Base-by-base conservation (phyloP, 2,329 filamentous ascomycete genomes). In the Thelonectria discophora region DNA sequence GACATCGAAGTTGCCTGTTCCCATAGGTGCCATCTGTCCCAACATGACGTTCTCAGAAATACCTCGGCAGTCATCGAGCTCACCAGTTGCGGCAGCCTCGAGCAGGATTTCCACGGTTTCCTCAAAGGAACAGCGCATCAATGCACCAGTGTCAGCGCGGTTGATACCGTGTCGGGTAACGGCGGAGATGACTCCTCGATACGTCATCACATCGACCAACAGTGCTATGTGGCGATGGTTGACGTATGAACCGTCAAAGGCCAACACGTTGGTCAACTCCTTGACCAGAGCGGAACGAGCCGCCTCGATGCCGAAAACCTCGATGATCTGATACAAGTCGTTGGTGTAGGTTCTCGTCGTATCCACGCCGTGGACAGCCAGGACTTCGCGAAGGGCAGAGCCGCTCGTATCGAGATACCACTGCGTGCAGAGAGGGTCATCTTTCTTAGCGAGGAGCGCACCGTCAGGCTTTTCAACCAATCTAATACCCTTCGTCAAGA, bases 41-140 rank as follows among this genome's bases (percentile, higher is more conserved):
- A 99, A 87, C 87, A 99, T 99, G 75, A 99, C 90, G 81, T 99
- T 99, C 81, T 99, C 95, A 15, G 95, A 98, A 52, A 99, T 94
- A 84, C 95, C 95, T 63, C 93, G 91, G 81, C 96, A 99, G 78
- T 99, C 95, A 74, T 99, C 95, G 32, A 99, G 85, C 78, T 99
- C 95, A 75, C 95, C 95, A 52, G 92, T 92, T 15, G 93, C 93
- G 21, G 95, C 95, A 63, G 95, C 96, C 75, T 99, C 95, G 18
- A 99, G 88, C 55, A 99, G 83, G 82, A 99, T 99, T 76, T 99
- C 96, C 42, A 99, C 95, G 0, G 95, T 99, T 78, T 99, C 96
- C 80, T 99, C 95, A 80, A 99, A 99, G 2, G 95, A 99, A 84
- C 96, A 99, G 77, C 95, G 91, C 95, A 99, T 99, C 72, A 99